Base-by-base conservation (phyloP, 2,329 filamentous ascomycete genomes). In the Penicillium olsonii region DNA sequence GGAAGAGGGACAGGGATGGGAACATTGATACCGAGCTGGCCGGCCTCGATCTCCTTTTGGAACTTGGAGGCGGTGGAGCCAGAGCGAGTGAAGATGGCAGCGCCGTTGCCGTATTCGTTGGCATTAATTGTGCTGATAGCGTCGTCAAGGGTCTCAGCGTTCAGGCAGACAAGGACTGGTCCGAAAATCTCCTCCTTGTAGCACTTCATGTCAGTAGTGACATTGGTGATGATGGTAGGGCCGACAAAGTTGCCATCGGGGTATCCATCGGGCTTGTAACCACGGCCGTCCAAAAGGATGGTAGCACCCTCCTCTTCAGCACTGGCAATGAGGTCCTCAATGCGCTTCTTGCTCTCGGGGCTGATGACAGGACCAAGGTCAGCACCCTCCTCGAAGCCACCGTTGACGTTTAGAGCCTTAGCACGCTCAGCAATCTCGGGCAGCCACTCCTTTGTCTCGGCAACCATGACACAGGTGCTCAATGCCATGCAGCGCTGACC, bases 401-500 rank as follows among this genome's bases (percentile, higher is more conserved):
- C 82, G 57, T 84, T 80, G 63, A 84, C 80, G 56, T 74, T 80
- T 27, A 86, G 73, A 4, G 67, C 71, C 74, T 83, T 85, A 20
- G 84, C 82, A 29, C 80, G 77, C 65, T 84, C 81, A 2, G 81
- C 83, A 45, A 87, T 77, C 59, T 87, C 83, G 8, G 78, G 72
- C 15, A 86, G 71, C 84, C 84, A 87, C 27, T 84, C 78, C 66
- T 84, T 81, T 24, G 83, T 84, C 68, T 84, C 82, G 33, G 84
- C 84, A 37, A 87, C 78, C 68, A 83, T 79, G 43, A 87, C 83
- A 8, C 84, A 70, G 0, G 83, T 84, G 68, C 81, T 85, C 40
- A 87, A 70, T 29, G 84, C 84, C 84, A 87, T 87, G 65, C 84
- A 87, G 50, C 84, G 75, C 72, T 87, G 84, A 8, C 84, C 84